Base-by-base conservation (phyloP, 768 basidiomycete species). In the Podaxis carcinomalis region DNA sequence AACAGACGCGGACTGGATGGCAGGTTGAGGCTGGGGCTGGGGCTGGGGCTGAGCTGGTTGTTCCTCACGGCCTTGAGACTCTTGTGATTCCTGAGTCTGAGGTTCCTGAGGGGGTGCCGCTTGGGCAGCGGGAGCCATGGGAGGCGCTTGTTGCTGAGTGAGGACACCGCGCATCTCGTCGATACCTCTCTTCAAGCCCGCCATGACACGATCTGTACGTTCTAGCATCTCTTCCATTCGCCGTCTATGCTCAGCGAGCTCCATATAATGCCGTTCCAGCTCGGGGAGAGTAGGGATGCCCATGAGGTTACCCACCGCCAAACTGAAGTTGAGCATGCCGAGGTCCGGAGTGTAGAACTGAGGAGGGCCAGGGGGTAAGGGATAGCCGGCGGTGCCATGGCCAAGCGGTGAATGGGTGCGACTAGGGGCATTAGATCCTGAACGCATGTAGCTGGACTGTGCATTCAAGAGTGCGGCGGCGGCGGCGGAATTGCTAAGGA, bases 211-310 rank as follows among this genome's bases (percentile, higher is more conserved):
- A 57, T 92, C 88, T 66, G 91, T 93, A 74, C 79, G 83, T 65
- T 86, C 82, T 61, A 92, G 72, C 84, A 93, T 79, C 69, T 90
- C 90, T 72, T 91, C 83, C 75, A 89, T 76, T 69, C 80, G 75
- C 67, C 75, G 76, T 72, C 85, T 84, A 68, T 89, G 81, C 66
- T 87, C 84, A 3, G 75, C 73, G 57, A 94, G 77, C 67, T 87
- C 81, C 19, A 73, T 66, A 66, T 90, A 92, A 70, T 93, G 92
- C 58, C 84, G 76, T 72, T 88, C 88, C 64, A 93, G 74, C 64
- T 93, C 92, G 5, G 67, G 68, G 54, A 81, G 67, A 14, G 83
- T 85, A 51, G 78, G 78, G 10, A 78, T 71, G 9, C 73, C 74
- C 42, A 72, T 54, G 7, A 67, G 70, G 11, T 74, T 72, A 66